Base-by-base conservation (phyloP, 352 stramenopile genomes). In the Globisporangium abappressorium region DNA sequence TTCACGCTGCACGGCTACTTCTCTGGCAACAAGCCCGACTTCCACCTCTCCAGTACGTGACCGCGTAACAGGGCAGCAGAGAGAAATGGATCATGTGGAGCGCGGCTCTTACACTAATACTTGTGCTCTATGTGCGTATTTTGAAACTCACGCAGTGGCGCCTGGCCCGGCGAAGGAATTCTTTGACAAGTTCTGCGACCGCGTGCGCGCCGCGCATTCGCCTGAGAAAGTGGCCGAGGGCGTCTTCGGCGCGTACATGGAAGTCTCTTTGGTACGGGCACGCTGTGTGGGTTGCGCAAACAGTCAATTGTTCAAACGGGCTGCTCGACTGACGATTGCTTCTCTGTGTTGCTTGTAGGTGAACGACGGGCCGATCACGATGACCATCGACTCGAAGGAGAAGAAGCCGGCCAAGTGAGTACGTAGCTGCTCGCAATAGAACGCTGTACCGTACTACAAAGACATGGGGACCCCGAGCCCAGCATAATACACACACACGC, bases 1-100 rank as follows among this genome's bases (percentile, higher is more conserved):
- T 96, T 96, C 72, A 96, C 88, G 51, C 76, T 96, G 49, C 79
- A 93, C 66, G 85, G 85, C 15, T 91, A 86, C 68, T 88, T 96
- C 51, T 67, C 70, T 1, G 88, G 88, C 69, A 96, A 96, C 79
- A 96, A 94, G 54, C 88, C 88, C 26, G 86, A 96, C 70, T 96
- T 90, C 69, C 88, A 95, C 61, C 77, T 94, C 65, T 78, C 87
- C 22, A 96, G 88, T 94, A 80, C 64, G 81, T 61, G 18, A 26
- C 24, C 24, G 24, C 24, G 24, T 26, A 26, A 1, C 24, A 26
- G 24, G 24, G 24, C 24, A 26, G 24, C 24, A 26, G 24, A 26
- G 24, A 26, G 24, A 26, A 26, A 26, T 26, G 24, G 24, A 26
- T 26, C 24, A 26, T 26, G 24, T 26, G 24, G 24, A 26, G 24